phyloP scores from a whole-genome alignment of 331 rosid species.

The Acacia concinna region DNA sequence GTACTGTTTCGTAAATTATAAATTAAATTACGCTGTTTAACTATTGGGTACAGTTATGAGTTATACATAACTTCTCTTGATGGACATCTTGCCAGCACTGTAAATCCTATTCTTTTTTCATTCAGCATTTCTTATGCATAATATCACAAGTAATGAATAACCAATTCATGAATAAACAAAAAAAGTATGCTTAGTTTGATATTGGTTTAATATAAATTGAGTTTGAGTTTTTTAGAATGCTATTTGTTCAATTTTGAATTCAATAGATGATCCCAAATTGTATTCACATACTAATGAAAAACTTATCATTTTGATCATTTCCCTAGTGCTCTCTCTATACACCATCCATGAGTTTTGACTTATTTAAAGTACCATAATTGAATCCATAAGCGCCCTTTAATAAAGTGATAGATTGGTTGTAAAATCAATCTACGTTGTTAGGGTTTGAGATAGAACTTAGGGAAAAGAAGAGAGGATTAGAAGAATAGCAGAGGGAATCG shows the following conservation, averaged over 20 bases:
- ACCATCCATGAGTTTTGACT: conserved; percentile 23
- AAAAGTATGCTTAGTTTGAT: background rate
- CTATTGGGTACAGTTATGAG: background rate
- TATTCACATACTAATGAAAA: background rate
- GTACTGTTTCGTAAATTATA: conserved; percentile 3
- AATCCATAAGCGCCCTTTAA: conserved; percentile 6
- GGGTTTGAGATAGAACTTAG: no score
- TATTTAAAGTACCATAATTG: conserved; percentile 7
- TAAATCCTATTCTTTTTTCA: conserved; percentile 7
- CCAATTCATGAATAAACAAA: background rate
- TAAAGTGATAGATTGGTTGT: no score
- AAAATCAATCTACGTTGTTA: no score
- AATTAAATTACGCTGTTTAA: conserved; percentile 5
- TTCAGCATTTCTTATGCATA: background rate
- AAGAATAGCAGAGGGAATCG: no score
- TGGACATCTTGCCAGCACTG: conserved; percentile 6
- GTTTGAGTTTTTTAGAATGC: background rate
- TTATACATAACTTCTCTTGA: conserved; percentile 4
- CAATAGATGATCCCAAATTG: background rate
- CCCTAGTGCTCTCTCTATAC: background rate
- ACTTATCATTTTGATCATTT: background rate
- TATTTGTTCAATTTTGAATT: background rate
- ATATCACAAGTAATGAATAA: background rate
- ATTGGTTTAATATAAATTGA: background rate
- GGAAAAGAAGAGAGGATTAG: no score